phyloP scores from a whole-genome alignment of 2,329 filamentous ascomycete species.

The Claviceps sp. region DNA sequence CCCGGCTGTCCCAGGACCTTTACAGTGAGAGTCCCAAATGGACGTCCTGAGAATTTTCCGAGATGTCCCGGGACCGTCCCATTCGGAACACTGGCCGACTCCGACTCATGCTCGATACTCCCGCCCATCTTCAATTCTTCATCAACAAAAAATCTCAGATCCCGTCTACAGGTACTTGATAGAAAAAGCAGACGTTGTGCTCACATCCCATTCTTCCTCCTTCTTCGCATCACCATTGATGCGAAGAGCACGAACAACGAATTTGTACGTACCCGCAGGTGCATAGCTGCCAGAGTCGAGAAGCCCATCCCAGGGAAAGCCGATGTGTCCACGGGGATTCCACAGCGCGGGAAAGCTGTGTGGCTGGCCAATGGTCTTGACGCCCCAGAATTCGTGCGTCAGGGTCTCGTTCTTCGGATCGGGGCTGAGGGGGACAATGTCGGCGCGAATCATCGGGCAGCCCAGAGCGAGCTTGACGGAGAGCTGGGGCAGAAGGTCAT shows the following conservation, averaged over 20 bases:
- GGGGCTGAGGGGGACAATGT: conserved; percentile 26
- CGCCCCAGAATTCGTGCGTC: conserved; percentile 22
- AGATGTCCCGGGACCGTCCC: too few relatives aligned
- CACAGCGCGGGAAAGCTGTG: conserved; percentile 26
- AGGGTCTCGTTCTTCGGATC: conserved; percentile 10
- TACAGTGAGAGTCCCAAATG: too few relatives aligned
- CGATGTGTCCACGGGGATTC: conserved; percentile 12
- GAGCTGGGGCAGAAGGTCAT: conserved; percentile 24
- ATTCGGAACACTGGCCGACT: too few relatives aligned
- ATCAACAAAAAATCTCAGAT: too few relatives aligned
- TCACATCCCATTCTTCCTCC: conserved; percentile 32
- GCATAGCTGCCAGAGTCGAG: conserved; percentile 33
- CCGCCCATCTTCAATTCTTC: too few relatives aligned
- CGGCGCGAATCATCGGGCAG: conserved; percentile 27
- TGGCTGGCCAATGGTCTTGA: conserved; percentile 29
- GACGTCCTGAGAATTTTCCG: too few relatives aligned
- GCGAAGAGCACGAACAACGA: conserved; percentile 33
- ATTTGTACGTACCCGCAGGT: conserved; percentile 34
- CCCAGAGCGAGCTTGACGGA: conserved; percentile 31
- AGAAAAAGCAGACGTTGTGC: conserved; percentile 28
- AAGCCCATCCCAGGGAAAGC: conserved; percentile 30
- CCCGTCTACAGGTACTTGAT: conserved; percentile 25
- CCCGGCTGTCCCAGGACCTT: too few relatives aligned
- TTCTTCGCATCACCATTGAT: conserved; percentile 35
- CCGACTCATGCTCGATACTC: too few relatives aligned